These are phyloP conservation scores for Cyclostephanos tholiformis DNA, from an alignment of 108 stramenopile genomes.

Conservation along the genomic window DNA sequence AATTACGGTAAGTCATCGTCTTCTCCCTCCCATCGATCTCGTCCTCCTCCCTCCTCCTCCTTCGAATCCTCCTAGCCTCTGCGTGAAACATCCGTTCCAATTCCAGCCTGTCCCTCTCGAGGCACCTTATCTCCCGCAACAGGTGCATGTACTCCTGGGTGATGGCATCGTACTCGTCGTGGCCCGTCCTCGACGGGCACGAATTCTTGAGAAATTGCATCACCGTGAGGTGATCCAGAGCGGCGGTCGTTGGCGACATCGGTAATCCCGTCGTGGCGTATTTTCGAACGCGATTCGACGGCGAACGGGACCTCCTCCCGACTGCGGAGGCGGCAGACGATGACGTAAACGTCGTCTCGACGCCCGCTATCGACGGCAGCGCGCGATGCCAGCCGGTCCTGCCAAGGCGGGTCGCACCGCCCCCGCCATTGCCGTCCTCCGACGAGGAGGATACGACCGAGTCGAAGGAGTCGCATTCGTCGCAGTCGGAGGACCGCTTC, in stretches of 20 bases:
- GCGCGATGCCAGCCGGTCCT: conserved; percentile 47
- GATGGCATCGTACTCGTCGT: conserved; percentile 35
- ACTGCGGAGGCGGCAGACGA: neutral
- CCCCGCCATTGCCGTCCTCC: too few species aligned
- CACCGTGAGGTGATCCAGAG: conserved; percentile 28
- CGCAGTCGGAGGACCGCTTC: too few species aligned
- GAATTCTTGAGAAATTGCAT: conserved; percentile 17
- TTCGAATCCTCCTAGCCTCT: conserved; percentile 4
- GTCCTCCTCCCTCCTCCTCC: neutral
- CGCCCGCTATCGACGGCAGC: neutral
- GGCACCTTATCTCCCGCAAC: conserved; percentile 17
- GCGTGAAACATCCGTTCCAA: conserved; percentile 23
- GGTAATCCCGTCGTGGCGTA: too few species aligned
- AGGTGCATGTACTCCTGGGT: conserved; percentile 18
- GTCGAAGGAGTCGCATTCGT: too few species aligned
- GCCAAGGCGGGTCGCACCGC: conserved; percentile 1
- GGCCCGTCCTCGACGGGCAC: conserved; percentile 13
- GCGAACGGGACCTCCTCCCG: too few species aligned
- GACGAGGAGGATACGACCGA: too few species aligned
- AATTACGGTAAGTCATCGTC: neutral
- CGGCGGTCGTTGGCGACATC: too few species aligned
- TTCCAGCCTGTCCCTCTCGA: conserved; percentile 35
- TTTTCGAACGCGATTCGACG: conserved; percentile 1
- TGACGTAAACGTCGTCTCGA: neutral
- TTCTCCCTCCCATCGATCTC: neutral